A percentile compares a stretch with the other conserved stretches of the same genome.
phyloP scores from a whole-genome alignment of 1,139 yeast species.

The Yamadazyma atmosphaerica region DNA sequence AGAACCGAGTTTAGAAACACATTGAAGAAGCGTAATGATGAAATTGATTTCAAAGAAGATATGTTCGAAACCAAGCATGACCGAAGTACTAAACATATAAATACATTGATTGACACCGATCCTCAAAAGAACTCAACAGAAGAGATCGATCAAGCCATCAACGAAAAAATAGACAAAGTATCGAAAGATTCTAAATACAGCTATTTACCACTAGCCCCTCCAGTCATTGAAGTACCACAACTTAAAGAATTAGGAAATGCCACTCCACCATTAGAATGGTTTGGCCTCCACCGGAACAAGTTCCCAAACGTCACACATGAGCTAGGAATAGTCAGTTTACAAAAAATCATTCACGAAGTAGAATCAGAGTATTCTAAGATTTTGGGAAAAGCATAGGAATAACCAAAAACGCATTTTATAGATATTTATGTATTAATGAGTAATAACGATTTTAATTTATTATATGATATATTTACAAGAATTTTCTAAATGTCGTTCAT shows the following conservation, averaged over 20 bases:
- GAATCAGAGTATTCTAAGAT: slow-evolving; percentile 52
- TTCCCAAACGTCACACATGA: slow-evolving; percentile 89
- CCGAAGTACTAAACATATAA: slow-evolving; percentile 9
- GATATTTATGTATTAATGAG: not conserved
- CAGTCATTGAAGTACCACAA: slow-evolving; percentile 86
- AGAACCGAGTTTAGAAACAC: slow-evolving; percentile 32
- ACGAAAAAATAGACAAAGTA: slow-evolving; percentile 63
- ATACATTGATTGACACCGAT: slow-evolving; percentile 17
- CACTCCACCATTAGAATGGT: slow-evolving; percentile 98
- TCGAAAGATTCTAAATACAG: slow-evolving; percentile 56
- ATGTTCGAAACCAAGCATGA: slow-evolving; percentile 16
- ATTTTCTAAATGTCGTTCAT: no score
- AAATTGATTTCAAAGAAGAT: slow-evolving; percentile 18
- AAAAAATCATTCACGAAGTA: slow-evolving; percentile 65
- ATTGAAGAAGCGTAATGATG: slow-evolving; percentile 5
- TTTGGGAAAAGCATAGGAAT: slow-evolving; percentile 37
- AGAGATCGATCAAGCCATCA: slow-evolving; percentile 48
- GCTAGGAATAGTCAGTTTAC: slow-evolving; percentile 69
- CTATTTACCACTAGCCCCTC: slow-evolving; percentile 70
- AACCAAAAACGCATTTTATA: not conserved
- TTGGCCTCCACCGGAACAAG: slow-evolving; percentile 83
- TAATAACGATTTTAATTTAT: not conserved
- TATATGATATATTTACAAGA: slow-evolving; percentile 1
- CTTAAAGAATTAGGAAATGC: slow-evolving; percentile 91
- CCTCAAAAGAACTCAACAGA: slow-evolving; percentile 31